Conservation (phyloP, 139 green algal genomes). For the Edaphochlamys debaryana region DNA sequence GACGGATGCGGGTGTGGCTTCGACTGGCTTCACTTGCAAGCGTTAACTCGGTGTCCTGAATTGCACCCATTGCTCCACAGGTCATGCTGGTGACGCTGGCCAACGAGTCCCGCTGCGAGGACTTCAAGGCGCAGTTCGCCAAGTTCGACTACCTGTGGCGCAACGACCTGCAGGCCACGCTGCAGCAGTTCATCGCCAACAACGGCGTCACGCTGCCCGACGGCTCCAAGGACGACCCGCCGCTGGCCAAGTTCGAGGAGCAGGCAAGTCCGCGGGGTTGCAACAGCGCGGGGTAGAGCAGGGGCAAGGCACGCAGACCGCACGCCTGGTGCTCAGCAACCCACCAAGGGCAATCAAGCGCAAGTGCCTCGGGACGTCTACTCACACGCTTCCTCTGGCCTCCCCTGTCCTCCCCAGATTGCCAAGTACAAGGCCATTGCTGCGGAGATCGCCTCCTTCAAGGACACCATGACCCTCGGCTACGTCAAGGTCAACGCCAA, state of each 20-base stretch:
- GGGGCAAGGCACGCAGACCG: too few species aligned
- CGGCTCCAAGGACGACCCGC: constrained; percentile 74
- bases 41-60: too few species aligned
- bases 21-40: too few species aligned
- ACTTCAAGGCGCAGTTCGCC: constrained; percentile 79
- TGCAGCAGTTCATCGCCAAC: constrained; percentile 52
- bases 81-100: constrained; percentile 68
- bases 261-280: constrained; percentile 40
- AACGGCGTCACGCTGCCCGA: constrained; percentile 52
- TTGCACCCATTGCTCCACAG: constrained; percentile 4
- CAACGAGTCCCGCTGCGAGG: constrained; percentile 81
- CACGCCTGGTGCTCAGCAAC: too few species aligned
- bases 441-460: constrained; percentile 75
- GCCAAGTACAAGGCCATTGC: constrained; percentile 74
- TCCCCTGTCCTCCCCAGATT: too few species aligned
- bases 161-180: constrained; percentile 70
- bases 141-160: constrained; percentile 88
- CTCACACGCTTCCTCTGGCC: too few species aligned
- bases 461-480: constrained; percentile 68
- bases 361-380: too few species aligned
- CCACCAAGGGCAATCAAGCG: too few species aligned
- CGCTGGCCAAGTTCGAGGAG: constrained; percentile 84
- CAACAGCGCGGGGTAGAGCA: neutral
- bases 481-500: constrained; percentile 88
- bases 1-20: too few species aligned